Evolutionary conservation across 176 grass and related monocot genomes (phyloP).

Genomic region (Eragrostis curvula): DNA sequence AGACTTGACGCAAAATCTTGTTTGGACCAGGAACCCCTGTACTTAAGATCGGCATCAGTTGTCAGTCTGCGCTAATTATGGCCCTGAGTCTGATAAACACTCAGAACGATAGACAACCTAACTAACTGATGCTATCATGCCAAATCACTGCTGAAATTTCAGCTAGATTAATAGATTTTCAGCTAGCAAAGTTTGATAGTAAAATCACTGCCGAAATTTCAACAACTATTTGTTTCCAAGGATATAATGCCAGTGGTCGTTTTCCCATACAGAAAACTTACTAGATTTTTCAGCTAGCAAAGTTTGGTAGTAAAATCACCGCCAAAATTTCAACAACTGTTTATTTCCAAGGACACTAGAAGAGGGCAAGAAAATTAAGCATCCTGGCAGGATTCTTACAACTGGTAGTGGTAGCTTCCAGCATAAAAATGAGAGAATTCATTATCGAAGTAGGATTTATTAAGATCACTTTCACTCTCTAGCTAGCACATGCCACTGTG

Average conservation of each 20-base stretch:
- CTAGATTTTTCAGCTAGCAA: no score
- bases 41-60: slow-evolving; percentile 4
- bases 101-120: neutral
- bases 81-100: neutral
- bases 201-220: neutral
- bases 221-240: neutral
- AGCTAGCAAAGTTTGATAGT: neutral
- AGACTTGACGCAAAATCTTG: slow-evolving; percentile 19
- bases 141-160: neutral
- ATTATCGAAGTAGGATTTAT: neutral
- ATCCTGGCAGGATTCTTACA: neutral
- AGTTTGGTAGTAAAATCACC: neutral
- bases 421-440: neutral
- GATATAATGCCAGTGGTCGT: no score
- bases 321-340: neutral
- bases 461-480: neutral
- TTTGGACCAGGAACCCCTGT: neutral
- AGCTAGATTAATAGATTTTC: no score
- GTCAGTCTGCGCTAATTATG: neutral
- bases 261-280: no score
- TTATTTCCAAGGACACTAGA: neutral
- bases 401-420: neutral
- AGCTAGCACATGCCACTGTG: neutral
- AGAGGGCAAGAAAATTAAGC: neutral
- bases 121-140: neutral